phyloP scores from a whole-genome alignment of 108 stramenopile species.

The Skeletonema marinoi region DNA sequence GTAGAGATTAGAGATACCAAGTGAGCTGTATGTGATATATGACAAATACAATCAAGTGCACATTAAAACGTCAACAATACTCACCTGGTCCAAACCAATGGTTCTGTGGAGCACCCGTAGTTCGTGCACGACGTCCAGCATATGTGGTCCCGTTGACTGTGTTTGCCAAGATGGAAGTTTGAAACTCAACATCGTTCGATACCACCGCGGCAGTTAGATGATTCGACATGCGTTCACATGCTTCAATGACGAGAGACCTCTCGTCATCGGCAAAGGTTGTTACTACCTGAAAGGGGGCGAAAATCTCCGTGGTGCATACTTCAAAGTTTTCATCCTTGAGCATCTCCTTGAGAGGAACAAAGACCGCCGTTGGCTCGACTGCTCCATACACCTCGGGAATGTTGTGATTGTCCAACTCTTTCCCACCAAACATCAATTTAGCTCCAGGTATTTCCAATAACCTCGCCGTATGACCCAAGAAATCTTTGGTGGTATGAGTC shows the following conservation, averaged over 20 bases:
- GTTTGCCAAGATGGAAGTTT: constrained; percentile 80
- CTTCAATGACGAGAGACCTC: constrained; percentile 76
- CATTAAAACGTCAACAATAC: no score
- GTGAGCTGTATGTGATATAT: no score
- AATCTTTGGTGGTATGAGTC: constrained; percentile 86
- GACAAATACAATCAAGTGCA: no score
- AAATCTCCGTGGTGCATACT: constrained; percentile 87
- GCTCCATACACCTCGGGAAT: constrained; percentile 94
- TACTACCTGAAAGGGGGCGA: constrained; percentile 97
- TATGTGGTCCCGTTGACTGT: constrained; percentile 99
- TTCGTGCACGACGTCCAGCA: constrained; percentile 92
- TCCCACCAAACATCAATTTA: constrained; percentile 91
- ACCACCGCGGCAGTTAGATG: constrained; percentile 98
- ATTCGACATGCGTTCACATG: constrained; percentile 92
- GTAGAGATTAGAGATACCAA: no score
- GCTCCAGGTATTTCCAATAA: constrained; percentile 87
- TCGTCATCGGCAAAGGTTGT: constrained; percentile 86
- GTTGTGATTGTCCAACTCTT: constrained; percentile 80
- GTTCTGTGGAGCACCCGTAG: constrained; percentile 99
- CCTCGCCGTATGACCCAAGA: constrained; percentile 81
- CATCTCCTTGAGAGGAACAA: constrained; percentile 92
- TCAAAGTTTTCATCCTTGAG: constrained; percentile 85
- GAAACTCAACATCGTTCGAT: constrained; percentile 90
- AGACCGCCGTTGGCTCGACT: constrained; percentile 97
- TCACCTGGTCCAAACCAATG: constrained; percentile 99